Evolutionary conservation across 2,329 filamentous ascomycete genomes (phyloP), one percentile per base, ranked within the genome.

Genomic region (Raffaelea albimanens): DNA sequence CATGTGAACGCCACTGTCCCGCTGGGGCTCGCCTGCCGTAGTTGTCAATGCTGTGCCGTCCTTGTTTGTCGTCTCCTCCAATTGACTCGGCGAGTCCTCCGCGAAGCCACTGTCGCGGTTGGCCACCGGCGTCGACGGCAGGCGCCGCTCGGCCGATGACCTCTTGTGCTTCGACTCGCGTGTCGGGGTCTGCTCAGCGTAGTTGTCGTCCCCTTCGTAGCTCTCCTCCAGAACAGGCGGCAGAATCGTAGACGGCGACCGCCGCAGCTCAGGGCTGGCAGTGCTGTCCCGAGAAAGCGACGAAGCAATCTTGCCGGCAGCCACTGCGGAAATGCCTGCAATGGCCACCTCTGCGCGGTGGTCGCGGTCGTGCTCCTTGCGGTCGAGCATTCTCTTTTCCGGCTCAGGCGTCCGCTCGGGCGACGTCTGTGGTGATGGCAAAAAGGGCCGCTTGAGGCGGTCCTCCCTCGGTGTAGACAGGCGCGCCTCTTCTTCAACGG

Each of bases 1-100:
- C 40, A 78, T 63, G 54, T 79, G 72, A 25, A 80, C 70, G 22
- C 74, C 76, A 59, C 78, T 81, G 56, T 82, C 77, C 40, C 73
- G 69, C 43, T 67, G 62, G 18, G 47, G 44, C n/a, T 22, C 13
- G 25, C 25, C 25, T 29, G 25, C 25, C 25, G 25, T 29, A 7
- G 25, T 29, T 7, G 25, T 29, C 25, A 38, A 16, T 8, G 34
- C n/a, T 8, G 34, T 16, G 34, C 10, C 16, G n/a, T 40, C 23
- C 13, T 36, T 14, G 25, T 61, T 34, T 9, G 16, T 34, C 31
- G 31, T n/a, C n/a, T n/a, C n/a, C n/a, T n/a, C n/a, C n/a, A n/a
- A 16, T 16, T 9, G 31, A 34, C 5, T 38, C 34, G 74, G 67
- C 2, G 73, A 72, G 41, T 67, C 71, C 5, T 67, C 60, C 21